A percentile compares a stretch with the other conserved stretches of the same genome.
phyloP scores from a whole-genome alignment of 176 grass and related monocot genomes.

The Panicum miliaceum region DNA sequence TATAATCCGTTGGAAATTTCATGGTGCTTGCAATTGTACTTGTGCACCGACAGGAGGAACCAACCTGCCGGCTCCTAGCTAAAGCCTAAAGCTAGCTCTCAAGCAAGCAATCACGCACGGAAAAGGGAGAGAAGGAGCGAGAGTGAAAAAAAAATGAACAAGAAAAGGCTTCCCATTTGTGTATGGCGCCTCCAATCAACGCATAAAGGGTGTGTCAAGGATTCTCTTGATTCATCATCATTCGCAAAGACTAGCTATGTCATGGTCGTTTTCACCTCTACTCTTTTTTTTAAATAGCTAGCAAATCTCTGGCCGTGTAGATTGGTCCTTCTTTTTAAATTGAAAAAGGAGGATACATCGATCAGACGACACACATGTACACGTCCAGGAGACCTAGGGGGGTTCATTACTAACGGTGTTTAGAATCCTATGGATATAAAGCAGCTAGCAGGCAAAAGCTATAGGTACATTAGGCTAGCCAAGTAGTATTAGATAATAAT shows the following conservation, averaged over 20 bases:
- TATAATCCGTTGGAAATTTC: not conserved
- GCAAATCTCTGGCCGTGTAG: not conserved
- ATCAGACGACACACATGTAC: too few species aligned
- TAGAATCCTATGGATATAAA: too few species aligned
- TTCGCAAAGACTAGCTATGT: conserved; percentile 8
- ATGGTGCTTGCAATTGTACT: conserved; percentile 12
- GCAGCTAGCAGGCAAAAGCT: too few species aligned
- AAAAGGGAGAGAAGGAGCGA: not conserved
- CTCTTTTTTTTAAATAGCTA: not conserved
- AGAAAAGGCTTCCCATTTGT: conserved; percentile 23
- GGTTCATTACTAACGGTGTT: too few species aligned
- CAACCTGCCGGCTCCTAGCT: conserved; percentile 3
- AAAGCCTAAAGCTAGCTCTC: conserved; percentile 7
- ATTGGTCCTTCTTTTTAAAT: not conserved
- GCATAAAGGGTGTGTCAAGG: conserved; percentile 22
- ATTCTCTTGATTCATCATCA: conserved; percentile 55
- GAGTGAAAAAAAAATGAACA: too few species aligned
- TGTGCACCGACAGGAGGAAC: conserved; percentile 55
- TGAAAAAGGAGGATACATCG: too few species aligned
- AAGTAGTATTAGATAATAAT: too few species aligned
- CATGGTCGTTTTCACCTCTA: conserved; percentile 8
- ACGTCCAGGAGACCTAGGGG: too few species aligned
- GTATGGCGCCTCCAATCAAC: conserved; percentile 36
- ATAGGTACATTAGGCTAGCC: too few species aligned
- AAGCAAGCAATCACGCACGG: conserved; percentile 7